Base-by-base conservation (phyloP, 768 basidiomycete species). In the Trichaptum fuscoviolaceum region DNA sequence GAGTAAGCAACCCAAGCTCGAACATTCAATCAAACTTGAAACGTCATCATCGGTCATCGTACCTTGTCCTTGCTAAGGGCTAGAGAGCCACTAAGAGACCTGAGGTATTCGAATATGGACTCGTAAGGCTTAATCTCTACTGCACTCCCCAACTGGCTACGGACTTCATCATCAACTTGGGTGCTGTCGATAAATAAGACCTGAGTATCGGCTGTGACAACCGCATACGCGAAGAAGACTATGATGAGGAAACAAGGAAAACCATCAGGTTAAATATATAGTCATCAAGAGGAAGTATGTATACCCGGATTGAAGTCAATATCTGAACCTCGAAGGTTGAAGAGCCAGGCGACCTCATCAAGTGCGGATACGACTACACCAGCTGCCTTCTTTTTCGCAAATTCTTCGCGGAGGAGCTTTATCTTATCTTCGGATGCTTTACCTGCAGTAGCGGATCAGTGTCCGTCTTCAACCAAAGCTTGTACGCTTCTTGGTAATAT, bases 281-380 rank as follows among this genome's bases (percentile, higher is more conserved):
- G 17, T 52, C 23, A 60, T 23, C 57, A 1, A 20, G 9, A 10
- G 59, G 35, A 42, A 12, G 3, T 52, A 20, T 52, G 42, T 70
- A 35, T 68, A 82, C 87, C 87, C 3, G 89, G 89, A 68, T 97
- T 99, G 78, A 84, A 98, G 35, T 88, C 88, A 71, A 99, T 96
- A 74, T 98, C 96, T 1, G 88, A 85, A 0, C 95, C 96, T 68
- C 96, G 88, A 35, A 99, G 80, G 75, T 98, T 96, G 79, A 94
- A 92, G 52, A 95, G 73, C 95, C 95, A 99, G 0, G 94, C 95
- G 63, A 96, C 87, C 75, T 99, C 96, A 75, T 99, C 96, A 24
- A 99, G 84, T 83, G 90, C 88, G n/a, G 84, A 90, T 4, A 98
- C 84, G 0, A 96, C 88, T 57, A 92, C 75, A 1, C 91, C 94